phyloP scores from a whole-genome alignment of 768 basidiomycete genomes.

The Tulasnella sp. region DNA sequence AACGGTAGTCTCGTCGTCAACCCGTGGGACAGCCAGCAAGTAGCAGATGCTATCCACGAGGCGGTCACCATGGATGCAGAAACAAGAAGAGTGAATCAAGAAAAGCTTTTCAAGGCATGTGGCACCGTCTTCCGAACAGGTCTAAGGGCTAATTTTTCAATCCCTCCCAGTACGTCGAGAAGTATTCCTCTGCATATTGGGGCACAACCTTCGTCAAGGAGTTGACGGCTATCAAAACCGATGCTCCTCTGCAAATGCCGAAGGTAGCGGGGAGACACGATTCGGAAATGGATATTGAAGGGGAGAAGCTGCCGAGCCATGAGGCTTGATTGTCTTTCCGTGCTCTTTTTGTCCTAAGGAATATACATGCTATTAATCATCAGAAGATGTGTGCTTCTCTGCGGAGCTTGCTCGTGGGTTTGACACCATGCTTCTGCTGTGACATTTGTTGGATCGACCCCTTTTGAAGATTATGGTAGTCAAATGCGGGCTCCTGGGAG shows the following conservation, averaged over 20 bases:
- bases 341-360: not conserved
- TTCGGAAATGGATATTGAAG: not conserved
- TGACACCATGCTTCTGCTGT: too few species aligned
- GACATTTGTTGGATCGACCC: too few species aligned
- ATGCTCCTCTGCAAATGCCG: too few species aligned
- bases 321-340: not conserved
- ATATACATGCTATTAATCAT: not conserved
- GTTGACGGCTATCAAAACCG: not conserved
- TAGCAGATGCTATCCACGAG: slow-evolving; percentile 93
- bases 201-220: slow-evolving; percentile 67
- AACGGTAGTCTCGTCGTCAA: slow-evolving; percentile 97
- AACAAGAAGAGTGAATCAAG: slow-evolving; percentile 81
- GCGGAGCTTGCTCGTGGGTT: too few species aligned
- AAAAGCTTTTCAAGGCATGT: slow-evolving; percentile 77
- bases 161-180: slow-evolving; percentile 59
- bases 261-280: too few species aligned
- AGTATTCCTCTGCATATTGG: slow-evolving; percentile 90
- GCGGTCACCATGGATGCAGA: slow-evolving; percentile 82
- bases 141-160: not conserved
- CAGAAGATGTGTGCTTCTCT: too few species aligned
- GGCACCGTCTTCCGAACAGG: not conserved
- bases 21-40: slow-evolving; percentile 98
- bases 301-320: not conserved
- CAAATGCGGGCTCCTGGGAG: too few species aligned
- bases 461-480: too few species aligned